Evolutionary conservation across 495 filamentous ascomycete genomes (phyloP).

Genomic region (Hypoxylon rickii): DNA sequence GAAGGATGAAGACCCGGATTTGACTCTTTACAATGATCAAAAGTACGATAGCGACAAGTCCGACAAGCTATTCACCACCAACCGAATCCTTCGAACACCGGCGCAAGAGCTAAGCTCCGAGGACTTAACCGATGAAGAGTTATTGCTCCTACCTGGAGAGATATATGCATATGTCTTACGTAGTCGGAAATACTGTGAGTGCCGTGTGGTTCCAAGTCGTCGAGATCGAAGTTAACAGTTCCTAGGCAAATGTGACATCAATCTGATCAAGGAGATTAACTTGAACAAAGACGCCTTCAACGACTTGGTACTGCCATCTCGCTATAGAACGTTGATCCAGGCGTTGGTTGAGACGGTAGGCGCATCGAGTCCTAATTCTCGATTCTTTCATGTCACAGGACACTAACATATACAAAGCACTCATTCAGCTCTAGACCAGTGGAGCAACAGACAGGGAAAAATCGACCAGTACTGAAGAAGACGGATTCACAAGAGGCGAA

Average conservation of each 20-base stretch:
- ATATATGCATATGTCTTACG: slow-evolving; percentile 14
- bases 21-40: slow-evolving; percentile 13
- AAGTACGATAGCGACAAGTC: slow-evolving; percentile 5
- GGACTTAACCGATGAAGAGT: slow-evolving; percentile 9
- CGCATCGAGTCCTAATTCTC: too few species aligned
- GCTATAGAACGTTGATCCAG: slow-evolving; percentile 72
- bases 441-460: slow-evolving; percentile 3
- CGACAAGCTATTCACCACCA: slow-evolving; percentile 8
- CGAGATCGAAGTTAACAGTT: background rate
- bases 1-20: slow-evolving; percentile 1
- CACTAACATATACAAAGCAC: slow-evolving; percentile 6
- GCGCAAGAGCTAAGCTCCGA: slow-evolving; percentile 2
- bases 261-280: slow-evolving; percentile 67
- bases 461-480: background rate
- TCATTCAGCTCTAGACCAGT: slow-evolving; percentile 12
- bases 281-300: slow-evolving; percentile 72
- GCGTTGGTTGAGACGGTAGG: slow-evolving; percentile 66
- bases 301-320: slow-evolving; percentile 66
- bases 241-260: slow-evolving; percentile 66
- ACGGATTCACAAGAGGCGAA: background rate
- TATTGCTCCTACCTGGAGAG: slow-evolving; percentile 7
- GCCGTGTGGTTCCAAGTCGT: background rate
- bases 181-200: slow-evolving; percentile 16
- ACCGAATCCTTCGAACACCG: slow-evolving; percentile 4
- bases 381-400: slow-evolving; percentile 1